phyloP scores from a whole-genome alignment of 352 stramenopile genomes.

The Chrysophaeum taylorii region DNA sequence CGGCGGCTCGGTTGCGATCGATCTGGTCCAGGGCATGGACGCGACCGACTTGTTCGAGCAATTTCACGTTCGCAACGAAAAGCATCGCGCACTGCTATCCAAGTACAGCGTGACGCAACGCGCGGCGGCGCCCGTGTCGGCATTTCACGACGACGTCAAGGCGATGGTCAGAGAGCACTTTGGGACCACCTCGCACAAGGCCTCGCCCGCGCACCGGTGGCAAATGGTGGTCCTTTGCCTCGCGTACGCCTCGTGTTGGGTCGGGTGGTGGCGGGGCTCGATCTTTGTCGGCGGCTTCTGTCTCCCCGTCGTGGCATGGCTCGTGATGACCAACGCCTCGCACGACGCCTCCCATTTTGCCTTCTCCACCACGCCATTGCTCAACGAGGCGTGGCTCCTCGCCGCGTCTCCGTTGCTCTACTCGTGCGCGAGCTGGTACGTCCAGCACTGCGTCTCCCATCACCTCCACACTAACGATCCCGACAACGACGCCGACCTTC shows the following conservation, averaged over 20 bases:
- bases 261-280: neutral
- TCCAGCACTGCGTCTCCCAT: slow-evolving; percentile 8
- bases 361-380: neutral
- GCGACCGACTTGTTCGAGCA: slow-evolving; percentile 12
- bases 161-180: neutral
- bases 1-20: neutral
- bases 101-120: neutral
- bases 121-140: neutral
- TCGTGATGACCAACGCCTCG: slow-evolving; percentile 5
- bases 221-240: neutral
- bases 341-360: slow-evolving; percentile 7
- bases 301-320: neutral
- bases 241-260: neutral
- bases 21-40: neutral
- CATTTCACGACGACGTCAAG: slow-evolving; percentile 10
- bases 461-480: neutral
- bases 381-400: neutral
- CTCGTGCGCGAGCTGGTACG: neutral
- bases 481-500: neutral
- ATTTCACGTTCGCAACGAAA: slow-evolving; percentile 1
- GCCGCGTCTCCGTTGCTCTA: neutral
- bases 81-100: neutral
- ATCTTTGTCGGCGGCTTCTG: neutral
- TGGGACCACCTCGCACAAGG: neutral
- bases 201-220: neutral